Base-by-base conservation (phyloP, 306 rosid genomes). In the Calophaca sinica region DNA sequence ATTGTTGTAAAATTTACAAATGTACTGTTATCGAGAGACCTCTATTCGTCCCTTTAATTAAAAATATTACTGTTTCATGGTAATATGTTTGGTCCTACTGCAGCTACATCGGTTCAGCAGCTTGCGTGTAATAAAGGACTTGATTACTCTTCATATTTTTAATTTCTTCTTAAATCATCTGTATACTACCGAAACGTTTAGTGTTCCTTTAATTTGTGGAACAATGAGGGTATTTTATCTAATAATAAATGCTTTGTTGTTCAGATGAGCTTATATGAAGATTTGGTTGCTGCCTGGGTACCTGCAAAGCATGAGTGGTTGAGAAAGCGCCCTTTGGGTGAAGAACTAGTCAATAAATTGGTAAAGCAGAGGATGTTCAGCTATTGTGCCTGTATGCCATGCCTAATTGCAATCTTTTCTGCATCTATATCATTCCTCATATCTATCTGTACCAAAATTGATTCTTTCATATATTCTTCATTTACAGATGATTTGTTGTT, bases 221-320 rank as follows among this genome's bases (percentile, higher is more conserved):
- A 72, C 54, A 55, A 44, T 52, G 35, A 54, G 28, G 74, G 72
- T 49, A 60, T 81, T 60, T 75, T 26, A 72, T 70, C 70, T 50
- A 41, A 55, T 44, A 79, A 63, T 48, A 46, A 31, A 39, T 67
- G 48, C 52, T 31, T 57, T 72, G 68, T 53, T 79, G 45, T 79
- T 70, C 80, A 94, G 98, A 90, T 94, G 88, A 94, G 96, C 78
- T 88, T 94, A 81, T 94, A 94, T 84, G 98, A 94, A 87, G 96
- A 94, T 82, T 81, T 94, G 80, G 94, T 88, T 46, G 91, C 98
- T 50, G 97, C 98, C 74, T 94, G 98, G 96, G 98, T 94, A 64
- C 96, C 98, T 77, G 90, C 96, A 74, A 94, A 87, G 79, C 98
- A 94, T 77, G 91, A 87, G 59, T 91, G 98, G 98, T 77, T 94